These are phyloP conservation scores for Plasmodium malariae DNA, from an alignment of 169 alveolate species.

Conservation along the genomic window DNA sequence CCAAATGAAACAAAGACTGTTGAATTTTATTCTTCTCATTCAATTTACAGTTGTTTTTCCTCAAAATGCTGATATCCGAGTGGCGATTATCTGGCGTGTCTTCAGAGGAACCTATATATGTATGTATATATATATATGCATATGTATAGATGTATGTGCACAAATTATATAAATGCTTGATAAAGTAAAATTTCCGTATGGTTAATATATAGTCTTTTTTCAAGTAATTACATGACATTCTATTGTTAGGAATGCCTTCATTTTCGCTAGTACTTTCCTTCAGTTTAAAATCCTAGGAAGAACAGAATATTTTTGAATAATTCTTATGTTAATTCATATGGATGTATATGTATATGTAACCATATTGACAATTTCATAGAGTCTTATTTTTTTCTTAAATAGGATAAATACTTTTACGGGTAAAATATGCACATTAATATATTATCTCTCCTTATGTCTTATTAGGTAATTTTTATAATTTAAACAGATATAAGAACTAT, in stretches of 20 bases:
- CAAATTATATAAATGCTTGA: neutral
- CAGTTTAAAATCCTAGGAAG: constrained; percentile 6
- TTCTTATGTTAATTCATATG: neutral
- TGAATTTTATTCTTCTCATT: neutral
- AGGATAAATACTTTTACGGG: neutral
- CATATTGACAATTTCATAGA: neutral
- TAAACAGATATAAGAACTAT: neutral
- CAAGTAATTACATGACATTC: neutral
- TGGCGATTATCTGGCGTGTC: neutral
- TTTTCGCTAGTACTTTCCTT: neutral
- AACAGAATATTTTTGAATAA: neutral
- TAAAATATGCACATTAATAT: neutral
- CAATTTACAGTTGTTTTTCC: neutral
- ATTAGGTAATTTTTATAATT: neutral
- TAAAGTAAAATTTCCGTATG: neutral
- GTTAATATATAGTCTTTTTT: neutral
- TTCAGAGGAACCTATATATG: neutral
- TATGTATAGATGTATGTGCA: too few species aligned
- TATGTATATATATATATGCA: neutral
- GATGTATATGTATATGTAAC: neutral
- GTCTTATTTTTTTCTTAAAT: neutral
- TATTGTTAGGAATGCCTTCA: neutral
- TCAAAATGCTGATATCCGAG: neutral
- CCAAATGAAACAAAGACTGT: neutral
- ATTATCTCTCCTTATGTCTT: neutral